Evolutionary conservation across 495 filamentous ascomycete genomes (phyloP), one percentile per base, ranked within the genome.

Genomic region (Oleoguttula mirabilis): DNA sequence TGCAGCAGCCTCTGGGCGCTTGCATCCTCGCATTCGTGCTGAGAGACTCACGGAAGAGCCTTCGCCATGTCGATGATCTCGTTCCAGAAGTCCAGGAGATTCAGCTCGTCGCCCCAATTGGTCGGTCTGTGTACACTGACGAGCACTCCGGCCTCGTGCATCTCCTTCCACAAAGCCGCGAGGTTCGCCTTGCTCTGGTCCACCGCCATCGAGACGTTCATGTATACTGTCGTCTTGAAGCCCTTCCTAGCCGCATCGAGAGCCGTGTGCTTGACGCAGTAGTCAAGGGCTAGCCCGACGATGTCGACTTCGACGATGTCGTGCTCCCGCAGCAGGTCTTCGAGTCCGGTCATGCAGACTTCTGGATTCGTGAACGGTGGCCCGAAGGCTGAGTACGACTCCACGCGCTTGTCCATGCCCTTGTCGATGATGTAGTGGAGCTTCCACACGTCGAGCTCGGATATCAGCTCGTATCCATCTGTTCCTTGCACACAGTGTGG

Each of bases 331-430:
- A 98, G 65, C 37, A 64, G 50, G 6, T 55, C 62, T 7, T 64
- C 69, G 19, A 98, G 62, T 45, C 75, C 72, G 51, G 69, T 65
- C 30, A 64, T 59, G 11, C 51, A 40, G 0, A 66, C 60, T 38
- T 62, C 55, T n/a, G 65, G 58, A 36, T 75, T 75, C 0, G 63
- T 64, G 59, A 84, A 84, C 0, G 81, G 80, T 58, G 82, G 79
- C 36, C 75, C 77, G 57, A 98, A 95, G 3, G 75, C 84, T 37
- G 77, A 83, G 60, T 94, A 96, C 84, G 93, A 93, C 63, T 98
- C 90, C 7, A 92, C 69, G 32, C 69, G 66, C 24, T 67, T 50
- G 46, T 85, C 69, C 50, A 67, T 69, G 24, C 90, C 90, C 62
- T 98, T 98, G 46, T 82, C 68, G 31, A 94, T 66, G 31, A 82